A percentile compares a stretch with the other conserved stretches of the same genome.
These are phyloP conservation scores for Diaporthe capsici DNA, from an alignment of 2,329 filamentous ascomycete genomes.

Conservation along the genomic window DNA sequence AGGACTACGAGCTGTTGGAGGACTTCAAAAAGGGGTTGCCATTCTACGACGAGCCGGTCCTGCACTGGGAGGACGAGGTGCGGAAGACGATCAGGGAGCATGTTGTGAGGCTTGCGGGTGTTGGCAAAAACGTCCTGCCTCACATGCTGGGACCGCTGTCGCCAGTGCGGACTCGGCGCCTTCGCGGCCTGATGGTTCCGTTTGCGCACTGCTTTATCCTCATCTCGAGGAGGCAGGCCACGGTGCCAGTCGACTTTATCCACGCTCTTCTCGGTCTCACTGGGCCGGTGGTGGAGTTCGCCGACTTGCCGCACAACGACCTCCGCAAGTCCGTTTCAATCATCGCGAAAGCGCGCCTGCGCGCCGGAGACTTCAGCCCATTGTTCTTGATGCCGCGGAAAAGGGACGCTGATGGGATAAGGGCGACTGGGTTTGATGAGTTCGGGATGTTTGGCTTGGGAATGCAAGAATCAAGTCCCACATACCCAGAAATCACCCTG, in stretches of 20 bases:
- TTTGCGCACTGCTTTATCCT: slow-evolving; percentile 33
- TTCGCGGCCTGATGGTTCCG: background rate
- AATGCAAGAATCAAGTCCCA: background rate
- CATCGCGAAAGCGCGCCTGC: slow-evolving; percentile 39
- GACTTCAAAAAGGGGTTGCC: background rate
- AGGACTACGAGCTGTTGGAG: slow-evolving; percentile 31
- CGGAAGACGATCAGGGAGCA: background rate
- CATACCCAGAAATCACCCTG: background rate
- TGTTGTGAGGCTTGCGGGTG: slow-evolving; percentile 16
- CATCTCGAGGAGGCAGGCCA: slow-evolving; percentile 24
- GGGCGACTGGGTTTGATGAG: background rate
- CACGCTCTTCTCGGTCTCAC: slow-evolving; percentile 37
- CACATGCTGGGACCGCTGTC: background rate
- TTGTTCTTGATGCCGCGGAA: slow-evolving; percentile 40
- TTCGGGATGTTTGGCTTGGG: slow-evolving; percentile 13
- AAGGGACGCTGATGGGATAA: background rate
- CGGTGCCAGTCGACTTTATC: slow-evolving; percentile 32
- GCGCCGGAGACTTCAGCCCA: slow-evolving; percentile 42
- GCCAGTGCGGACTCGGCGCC: background rate
- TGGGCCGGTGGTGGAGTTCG: background rate
- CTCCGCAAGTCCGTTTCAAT: slow-evolving; percentile 32
- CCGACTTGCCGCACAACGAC: slow-evolving; percentile 31
- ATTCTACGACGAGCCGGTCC: slow-evolving; percentile 18
- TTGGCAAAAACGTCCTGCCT: background rate
- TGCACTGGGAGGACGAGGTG: slow-evolving; percentile 16